These are phyloP conservation scores for Microsporum canis DNA, from an alignment of 2,329 filamentous ascomycete genomes.

Conservation along the genomic window DNA sequence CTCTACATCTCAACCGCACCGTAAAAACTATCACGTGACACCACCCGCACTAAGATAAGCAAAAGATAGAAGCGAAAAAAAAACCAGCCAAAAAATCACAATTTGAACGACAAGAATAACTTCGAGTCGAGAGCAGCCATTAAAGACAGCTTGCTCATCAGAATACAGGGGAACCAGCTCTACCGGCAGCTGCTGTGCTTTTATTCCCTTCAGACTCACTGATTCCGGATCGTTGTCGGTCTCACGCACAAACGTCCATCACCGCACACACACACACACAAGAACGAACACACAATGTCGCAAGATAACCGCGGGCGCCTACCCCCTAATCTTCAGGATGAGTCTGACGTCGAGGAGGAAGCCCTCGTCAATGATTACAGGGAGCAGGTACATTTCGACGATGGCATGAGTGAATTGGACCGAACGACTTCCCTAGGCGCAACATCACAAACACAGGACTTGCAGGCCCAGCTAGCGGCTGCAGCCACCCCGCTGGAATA, in stretches of 20 bases:
- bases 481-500: constrained; percentile 94
- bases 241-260: neutral
- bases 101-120: neutral
- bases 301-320: constrained; percentile 35
- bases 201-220: constrained; percentile 25
- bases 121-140: neutral
- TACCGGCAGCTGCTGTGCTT: constrained; percentile 8
- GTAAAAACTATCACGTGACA: constrained; percentile 11
- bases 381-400: constrained; percentile 91
- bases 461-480: constrained; percentile 81
- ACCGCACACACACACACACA: constrained; percentile 11
- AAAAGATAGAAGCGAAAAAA: constrained; percentile 17
- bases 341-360: constrained; percentile 94
- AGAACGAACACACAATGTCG: constrained; percentile 28
- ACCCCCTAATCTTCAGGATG: constrained; percentile 48
- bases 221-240: neutral
- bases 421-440: constrained; percentile 57
- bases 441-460: constrained; percentile 71
- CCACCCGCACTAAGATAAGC: constrained; percentile 35
- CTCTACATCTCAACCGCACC: neutral
- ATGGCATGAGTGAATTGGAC: constrained; percentile 71
- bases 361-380: constrained; percentile 89
- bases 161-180: neutral
- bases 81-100: constrained; percentile 6
- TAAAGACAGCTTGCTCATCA: neutral